These are phyloP conservation scores for Saposhnikovia divaricata DNA, from an alignment of 129 eudicot genomes.

Conservation along the genomic window DNA sequence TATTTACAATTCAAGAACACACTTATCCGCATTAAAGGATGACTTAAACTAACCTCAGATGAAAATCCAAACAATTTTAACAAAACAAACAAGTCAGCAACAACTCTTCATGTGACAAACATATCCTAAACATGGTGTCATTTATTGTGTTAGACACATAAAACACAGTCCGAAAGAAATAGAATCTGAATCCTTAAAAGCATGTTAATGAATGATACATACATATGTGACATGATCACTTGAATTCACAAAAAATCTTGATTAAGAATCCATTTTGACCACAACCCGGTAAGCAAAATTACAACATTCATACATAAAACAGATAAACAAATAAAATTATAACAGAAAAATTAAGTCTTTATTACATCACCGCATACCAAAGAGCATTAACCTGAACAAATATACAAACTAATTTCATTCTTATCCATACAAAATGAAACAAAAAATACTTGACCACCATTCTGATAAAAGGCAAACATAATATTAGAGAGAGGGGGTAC, in stretches of 20 bases:
- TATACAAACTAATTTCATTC: background rate
- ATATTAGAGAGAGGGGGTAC: background rate
- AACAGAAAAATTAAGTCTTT: background rate
- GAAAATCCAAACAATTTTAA: background rate
- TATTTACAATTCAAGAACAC: background rate
- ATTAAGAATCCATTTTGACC: slow-evolving; percentile 4
- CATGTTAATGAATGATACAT: background rate
- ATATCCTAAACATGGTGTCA: background rate
- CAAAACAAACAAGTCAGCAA: no score
- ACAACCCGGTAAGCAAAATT: background rate
- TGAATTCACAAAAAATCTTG: background rate
- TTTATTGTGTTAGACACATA: background rate
- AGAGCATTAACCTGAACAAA: background rate
- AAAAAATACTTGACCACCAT: background rate
- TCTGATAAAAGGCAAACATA: background rate
- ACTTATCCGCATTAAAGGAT: background rate
- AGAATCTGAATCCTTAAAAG: background rate
- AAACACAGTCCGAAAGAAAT: background rate
- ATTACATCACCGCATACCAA: background rate
- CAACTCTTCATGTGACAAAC: background rate
- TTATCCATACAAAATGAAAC: background rate
- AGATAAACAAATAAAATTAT: background rate
- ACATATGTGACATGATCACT: background rate
- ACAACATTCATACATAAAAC: background rate
- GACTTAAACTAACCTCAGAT: background rate